Conservation (phyloP, 176 grass and related monocot species). For the Saccharum officinarum region DNA sequence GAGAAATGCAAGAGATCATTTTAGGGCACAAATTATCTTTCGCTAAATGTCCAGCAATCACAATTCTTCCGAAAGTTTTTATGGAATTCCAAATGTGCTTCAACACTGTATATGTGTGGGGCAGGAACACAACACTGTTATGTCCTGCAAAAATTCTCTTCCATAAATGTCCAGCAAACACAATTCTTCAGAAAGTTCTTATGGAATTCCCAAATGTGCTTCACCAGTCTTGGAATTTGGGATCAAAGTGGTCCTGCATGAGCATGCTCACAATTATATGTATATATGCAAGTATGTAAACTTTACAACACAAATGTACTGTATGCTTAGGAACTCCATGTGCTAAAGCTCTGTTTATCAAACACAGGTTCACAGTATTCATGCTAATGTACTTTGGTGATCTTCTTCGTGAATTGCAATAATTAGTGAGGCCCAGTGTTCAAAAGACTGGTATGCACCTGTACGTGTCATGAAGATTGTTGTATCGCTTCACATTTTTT, state of each 20-base stretch:
- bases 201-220: neutral
- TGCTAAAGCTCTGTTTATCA: neutral
- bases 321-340: neutral
- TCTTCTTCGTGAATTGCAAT: neutral
- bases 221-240: neutral
- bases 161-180: neutral
- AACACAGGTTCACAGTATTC: neutral
- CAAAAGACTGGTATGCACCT: neutral
- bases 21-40: neutral
- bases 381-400: neutral
- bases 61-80: neutral
- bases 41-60: neutral
- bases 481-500: neutral
- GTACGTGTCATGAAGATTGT: neutral
- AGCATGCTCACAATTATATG: neutral
- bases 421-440: neutral
- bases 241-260: constrained; percentile 6
- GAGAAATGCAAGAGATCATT: neutral
- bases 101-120: neutral
- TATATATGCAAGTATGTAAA: neutral
- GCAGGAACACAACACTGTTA: neutral
- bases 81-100: neutral
- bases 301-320: constrained; percentile 22
- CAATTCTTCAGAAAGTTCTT: neutral
- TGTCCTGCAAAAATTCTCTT: neutral